Evolutionary conservation across 768 basidiomycete species (phyloP).

Genomic region (Dacryopinax primogenitus): DNA sequence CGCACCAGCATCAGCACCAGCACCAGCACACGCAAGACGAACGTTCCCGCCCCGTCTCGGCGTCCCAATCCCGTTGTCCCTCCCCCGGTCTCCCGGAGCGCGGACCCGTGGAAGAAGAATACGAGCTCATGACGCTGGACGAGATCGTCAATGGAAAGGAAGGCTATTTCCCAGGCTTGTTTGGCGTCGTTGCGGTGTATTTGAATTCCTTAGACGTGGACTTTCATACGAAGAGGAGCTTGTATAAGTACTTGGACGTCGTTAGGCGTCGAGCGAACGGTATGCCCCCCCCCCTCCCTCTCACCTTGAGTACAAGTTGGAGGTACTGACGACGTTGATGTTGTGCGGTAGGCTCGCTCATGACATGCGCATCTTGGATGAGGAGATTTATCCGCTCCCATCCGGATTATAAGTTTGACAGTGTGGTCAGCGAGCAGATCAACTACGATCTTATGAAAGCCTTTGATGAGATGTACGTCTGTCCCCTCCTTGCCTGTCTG

Average conservation of each 20-base stretch:
- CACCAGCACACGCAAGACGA: not conserved
- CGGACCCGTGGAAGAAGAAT: conserved; percentile 60
- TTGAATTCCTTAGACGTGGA: conserved; percentile 75
- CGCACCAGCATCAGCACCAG: too few species aligned
- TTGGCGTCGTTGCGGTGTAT: conserved; percentile 72
- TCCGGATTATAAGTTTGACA: conserved; percentile 83
- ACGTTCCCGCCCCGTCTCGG: conserved; percentile 23
- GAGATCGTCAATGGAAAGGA: conserved; percentile 93
- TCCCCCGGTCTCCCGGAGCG: conserved; percentile 33
- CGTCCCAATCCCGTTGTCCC: conserved; percentile 55
- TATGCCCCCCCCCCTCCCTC: conserved; percentile 26
- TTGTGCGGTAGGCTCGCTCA: conserved; percentile 47
- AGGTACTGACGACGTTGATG: not conserved
- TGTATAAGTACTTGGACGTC: conserved; percentile 68
- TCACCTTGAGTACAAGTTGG: conserved; percentile 10
- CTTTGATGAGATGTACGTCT: conserved; percentile 84
- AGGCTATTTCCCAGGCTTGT: conserved; percentile 58
- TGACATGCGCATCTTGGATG: conserved; percentile 88
- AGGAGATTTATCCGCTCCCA: conserved; percentile 82
- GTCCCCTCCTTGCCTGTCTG: too few species aligned
- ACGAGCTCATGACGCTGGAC: conserved; percentile 80
- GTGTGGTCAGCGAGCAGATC: conserved; percentile 80
- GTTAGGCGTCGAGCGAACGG: conserved; percentile 70
- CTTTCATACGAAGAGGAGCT: conserved; percentile 41
- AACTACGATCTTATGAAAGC: conserved; percentile 87